Percentiles rank a stretch among this genome's conserved stretches.
Evolutionary conservation across 768 basidiomycete species (phyloP).

Genomic region (Glaciozyma martinii): DNA sequence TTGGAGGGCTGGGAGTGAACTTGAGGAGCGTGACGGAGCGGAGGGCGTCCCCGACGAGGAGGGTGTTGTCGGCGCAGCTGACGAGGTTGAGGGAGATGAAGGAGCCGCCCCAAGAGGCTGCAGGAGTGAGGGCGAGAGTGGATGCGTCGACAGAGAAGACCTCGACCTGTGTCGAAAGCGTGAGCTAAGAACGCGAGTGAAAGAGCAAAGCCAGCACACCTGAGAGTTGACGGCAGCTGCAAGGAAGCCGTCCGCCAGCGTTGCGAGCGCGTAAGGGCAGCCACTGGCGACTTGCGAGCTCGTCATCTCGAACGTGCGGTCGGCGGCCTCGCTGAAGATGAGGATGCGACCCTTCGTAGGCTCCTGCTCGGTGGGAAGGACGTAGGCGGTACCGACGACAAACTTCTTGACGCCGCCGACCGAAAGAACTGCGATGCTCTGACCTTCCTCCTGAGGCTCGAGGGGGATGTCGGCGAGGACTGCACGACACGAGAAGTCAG

Average conservation of each 20-base stretch:
- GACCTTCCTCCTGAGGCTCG: constrained; percentile 10
- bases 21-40: constrained; percentile 66
- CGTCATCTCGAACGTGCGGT: constrained; percentile 27
- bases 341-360: constrained; percentile 29
- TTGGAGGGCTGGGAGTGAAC: constrained; percentile 36
- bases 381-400: constrained; percentile 42
- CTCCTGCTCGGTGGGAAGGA: constrained; percentile 20
- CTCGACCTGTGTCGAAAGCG: neutral
- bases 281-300: constrained; percentile 47
- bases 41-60: constrained; percentile 72
- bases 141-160: constrained; percentile 29
- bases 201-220: neutral
- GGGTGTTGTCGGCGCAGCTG: constrained; percentile 38
- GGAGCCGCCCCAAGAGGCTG: constrained; percentile 68
- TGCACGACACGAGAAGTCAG: constrained; percentile 7
- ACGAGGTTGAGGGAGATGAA: constrained; percentile 65
- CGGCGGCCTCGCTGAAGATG: constrained; percentile 1
- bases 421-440: neutral
- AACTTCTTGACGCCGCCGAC: constrained; percentile 32
- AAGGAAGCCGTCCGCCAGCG: neutral
- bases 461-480: constrained; percentile 9
- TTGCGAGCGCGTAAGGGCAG: constrained; percentile 58
- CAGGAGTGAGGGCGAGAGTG: constrained; percentile 41
- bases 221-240: constrained; percentile 27
- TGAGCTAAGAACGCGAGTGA: neutral